phyloP scores from a whole-genome alignment of 805 yeast genomes.

The Starmerella apis region DNA sequence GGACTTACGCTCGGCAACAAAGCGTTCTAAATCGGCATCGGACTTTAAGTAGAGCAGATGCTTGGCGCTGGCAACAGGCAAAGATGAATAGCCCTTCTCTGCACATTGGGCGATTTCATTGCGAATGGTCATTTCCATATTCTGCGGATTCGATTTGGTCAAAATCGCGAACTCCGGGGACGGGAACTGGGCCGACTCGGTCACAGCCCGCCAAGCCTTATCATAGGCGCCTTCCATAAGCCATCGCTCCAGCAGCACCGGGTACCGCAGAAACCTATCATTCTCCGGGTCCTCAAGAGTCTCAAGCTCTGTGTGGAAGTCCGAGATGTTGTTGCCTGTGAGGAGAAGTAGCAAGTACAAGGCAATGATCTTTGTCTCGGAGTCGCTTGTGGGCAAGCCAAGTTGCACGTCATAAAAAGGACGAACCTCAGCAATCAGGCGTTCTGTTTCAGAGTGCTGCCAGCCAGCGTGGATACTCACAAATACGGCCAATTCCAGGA shows the following conservation, averaged over 20 bases:
- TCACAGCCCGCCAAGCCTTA: conserved; percentile 71
- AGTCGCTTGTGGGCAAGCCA: conserved; percentile 40
- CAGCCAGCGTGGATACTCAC: conserved; percentile 56
- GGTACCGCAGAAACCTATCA: conserved; percentile 67
- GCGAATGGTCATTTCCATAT: conserved; percentile 64
- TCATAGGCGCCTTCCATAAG: conserved; percentile 94
- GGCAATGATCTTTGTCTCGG: conserved; percentile 63
- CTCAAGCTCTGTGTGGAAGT: conserved; percentile 85
- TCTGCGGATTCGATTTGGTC: conserved; percentile 41
- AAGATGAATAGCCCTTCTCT: conserved; percentile 60
- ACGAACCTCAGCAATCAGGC: conserved; percentile 60
- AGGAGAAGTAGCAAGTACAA: conserved; percentile 65
- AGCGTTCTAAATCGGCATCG: conserved; percentile 45
- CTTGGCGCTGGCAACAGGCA: conserved; percentile 77
- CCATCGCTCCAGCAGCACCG: conserved; percentile 82
- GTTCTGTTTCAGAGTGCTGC: conserved; percentile 51
- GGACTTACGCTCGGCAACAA: conserved; percentile 37
- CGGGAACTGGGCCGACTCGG: conserved; percentile 40
- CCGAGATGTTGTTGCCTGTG: conserved; percentile 73
- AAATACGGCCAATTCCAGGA: conserved; percentile 81
- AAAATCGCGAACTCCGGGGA: conserved; percentile 71
- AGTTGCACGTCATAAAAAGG: conserved; percentile 53
- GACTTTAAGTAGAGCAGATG: conserved; percentile 59
- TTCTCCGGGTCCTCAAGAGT: conserved; percentile 51
- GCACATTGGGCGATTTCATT: conserved; percentile 76